phyloP scores from a whole-genome alignment of 306 rosid genomes.

The Vigna nakashimae region DNA sequence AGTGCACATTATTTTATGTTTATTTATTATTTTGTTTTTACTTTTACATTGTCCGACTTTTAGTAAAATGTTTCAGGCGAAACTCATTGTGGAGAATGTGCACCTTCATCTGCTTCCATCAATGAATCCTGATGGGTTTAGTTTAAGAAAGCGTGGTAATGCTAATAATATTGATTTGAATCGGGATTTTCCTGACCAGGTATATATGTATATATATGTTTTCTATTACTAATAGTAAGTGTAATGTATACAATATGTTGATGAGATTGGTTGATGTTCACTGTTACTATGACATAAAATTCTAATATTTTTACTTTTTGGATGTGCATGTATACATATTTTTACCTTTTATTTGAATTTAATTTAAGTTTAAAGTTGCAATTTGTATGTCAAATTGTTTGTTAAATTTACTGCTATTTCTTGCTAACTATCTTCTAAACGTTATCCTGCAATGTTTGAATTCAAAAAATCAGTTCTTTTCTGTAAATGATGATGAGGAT shows the following conservation, averaged over 20 bases:
- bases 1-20: constrained; percentile 30
- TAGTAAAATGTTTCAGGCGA: constrained; percentile 64
- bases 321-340: neutral
- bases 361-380: constrained; percentile 8
- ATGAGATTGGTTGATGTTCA: constrained; percentile 26
- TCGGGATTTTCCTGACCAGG: constrained; percentile 98
- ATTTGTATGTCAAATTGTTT: constrained; percentile 4
- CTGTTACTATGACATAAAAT: constrained; percentile 34
- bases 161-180: constrained; percentile 86
- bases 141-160: constrained; percentile 79
- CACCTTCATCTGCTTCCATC: constrained; percentile 98
- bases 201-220: constrained; percentile 39
- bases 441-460: constrained; percentile 39
- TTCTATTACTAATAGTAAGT: neutral
- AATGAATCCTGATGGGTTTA: constrained; percentile 95
- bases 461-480: constrained; percentile 66
- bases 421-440: constrained; percentile 15
- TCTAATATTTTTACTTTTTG: constrained; percentile 34
- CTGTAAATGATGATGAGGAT: constrained; percentile 61
- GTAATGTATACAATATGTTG: constrained; percentile 26
- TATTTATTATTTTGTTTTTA: neutral
- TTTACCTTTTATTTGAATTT: neutral
- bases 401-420: constrained; percentile 11
- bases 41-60: constrained; percentile 32
- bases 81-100: constrained; percentile 74